phyloP scores from a whole-genome alignment of 2,329 filamentous ascomycete genomes.

The Cercospora berteroae region DNA sequence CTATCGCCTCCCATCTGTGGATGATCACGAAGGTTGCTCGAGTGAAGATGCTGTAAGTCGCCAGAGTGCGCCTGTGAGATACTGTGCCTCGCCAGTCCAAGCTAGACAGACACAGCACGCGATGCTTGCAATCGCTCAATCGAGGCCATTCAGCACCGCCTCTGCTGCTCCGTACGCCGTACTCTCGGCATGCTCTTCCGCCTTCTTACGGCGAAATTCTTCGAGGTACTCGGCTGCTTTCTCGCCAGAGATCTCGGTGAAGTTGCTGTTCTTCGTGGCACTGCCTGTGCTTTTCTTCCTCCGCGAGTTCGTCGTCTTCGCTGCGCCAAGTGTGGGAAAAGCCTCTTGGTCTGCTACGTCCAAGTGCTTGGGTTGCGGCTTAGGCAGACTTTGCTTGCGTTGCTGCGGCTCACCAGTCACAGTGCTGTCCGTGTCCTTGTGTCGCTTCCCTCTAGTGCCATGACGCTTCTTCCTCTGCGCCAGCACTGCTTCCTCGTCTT shows the following conservation, averaged over 20 bases:
- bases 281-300: slow-evolving; percentile 21
- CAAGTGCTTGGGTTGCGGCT: slow-evolving; percentile 10
- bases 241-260: slow-evolving; percentile 30
- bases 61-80: not conserved
- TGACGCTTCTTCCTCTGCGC: slow-evolving; percentile 7
- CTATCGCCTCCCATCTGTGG: not conserved
- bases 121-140: slow-evolving; percentile 18
- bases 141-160: slow-evolving; percentile 27
- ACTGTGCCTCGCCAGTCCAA: not conserved
- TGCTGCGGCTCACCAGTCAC: slow-evolving; percentile 1
- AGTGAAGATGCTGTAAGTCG: not conserved
- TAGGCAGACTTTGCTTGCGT: slow-evolving; percentile 2
- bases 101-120: not conserved
- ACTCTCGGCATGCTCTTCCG: slow-evolving; percentile 29
- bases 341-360: slow-evolving; percentile 29
- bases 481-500: not conserved
- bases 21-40: not conserved
- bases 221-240: slow-evolving; percentile 29
- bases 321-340: slow-evolving; percentile 31
- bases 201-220: slow-evolving; percentile 31
- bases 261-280: slow-evolving; percentile 18
- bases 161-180: slow-evolving; percentile 32
- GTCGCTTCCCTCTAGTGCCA: not conserved
- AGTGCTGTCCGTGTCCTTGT: not conserved
- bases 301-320: slow-evolving; percentile 11